Percentiles rank a stretch among this genome's conserved stretches.
Evolutionary conservation across 2,329 filamentous ascomycete genomes (phyloP).

Genomic region (Colletotrichum trifolii): DNA sequence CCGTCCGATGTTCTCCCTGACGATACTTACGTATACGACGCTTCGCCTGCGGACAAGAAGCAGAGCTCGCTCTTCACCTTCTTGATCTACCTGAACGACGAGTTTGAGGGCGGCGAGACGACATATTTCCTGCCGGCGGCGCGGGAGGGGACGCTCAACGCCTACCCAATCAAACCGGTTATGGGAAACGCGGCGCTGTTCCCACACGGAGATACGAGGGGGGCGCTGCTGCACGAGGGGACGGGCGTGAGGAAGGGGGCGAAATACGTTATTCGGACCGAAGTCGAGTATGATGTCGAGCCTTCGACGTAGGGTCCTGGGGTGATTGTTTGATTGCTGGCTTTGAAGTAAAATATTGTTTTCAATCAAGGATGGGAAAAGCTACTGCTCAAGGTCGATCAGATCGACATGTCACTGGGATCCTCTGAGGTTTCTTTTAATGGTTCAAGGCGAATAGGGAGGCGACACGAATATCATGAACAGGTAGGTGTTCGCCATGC

Average conservation of each 20-base stretch:
- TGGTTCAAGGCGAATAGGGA: too few species aligned
- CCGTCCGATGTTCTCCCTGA: constrained; percentile 71
- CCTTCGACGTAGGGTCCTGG: constrained; percentile 27
- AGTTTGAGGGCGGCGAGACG: constrained; percentile 78
- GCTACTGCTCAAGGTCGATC: too few species aligned
- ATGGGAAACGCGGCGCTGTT: constrained; percentile 77
- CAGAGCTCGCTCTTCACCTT: constrained; percentile 78
- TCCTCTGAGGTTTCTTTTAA: too few species aligned
- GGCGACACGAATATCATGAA: too few species aligned
- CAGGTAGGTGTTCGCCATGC: too few species aligned
- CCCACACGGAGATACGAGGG: constrained; percentile 74
- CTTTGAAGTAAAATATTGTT: background rate
- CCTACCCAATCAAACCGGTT: constrained; percentile 74
- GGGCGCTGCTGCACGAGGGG: constrained; percentile 75
- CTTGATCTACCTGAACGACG: constrained; percentile 76
- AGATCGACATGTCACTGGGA: too few species aligned
- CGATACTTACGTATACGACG: constrained; percentile 73
- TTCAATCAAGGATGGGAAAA: background rate
- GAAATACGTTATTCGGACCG: constrained; percentile 76
- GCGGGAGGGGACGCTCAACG: constrained; percentile 74
- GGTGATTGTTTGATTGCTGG: background rate
- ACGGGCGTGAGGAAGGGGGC: constrained; percentile 75
- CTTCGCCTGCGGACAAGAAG: constrained; percentile 66
- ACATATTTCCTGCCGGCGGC: constrained; percentile 76
- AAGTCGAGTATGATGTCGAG: constrained; percentile 76